Evolutionary conservation across 805 yeast genomes (phyloP), one percentile per base, ranked within the genome.

Genomic region (Metschnikowia cerradonensis): DNA sequence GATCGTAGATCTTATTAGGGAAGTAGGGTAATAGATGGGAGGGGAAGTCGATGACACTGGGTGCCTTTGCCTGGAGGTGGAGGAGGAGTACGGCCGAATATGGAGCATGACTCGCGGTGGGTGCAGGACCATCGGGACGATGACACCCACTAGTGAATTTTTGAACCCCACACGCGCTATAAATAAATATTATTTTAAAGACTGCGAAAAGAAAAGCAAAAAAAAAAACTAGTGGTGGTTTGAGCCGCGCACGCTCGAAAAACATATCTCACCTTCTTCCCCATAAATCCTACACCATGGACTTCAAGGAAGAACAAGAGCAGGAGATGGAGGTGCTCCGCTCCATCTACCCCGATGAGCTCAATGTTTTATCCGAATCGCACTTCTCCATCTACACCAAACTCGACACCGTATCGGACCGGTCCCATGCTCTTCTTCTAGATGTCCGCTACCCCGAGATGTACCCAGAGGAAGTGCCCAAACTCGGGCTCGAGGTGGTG

Each of bases 311-410:
- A 66, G 97, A 94, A 63, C 97, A 92, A 65, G 67, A 63, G 30
- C 96, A 92, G 69, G 99, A 92, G 67, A 66, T 94, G 42, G 97
- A 91, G 67, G 90, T 94, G 47, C 77, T 92, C 51, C 84, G 88
- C 64, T 84, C 95, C 15, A 92, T 92, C 49, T 92, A 94, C 65
- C 99, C 98, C 5, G 97, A 92, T 63, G 99, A 92, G 66, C 69
- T 89, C 32, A 69, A 64, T n/a, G 60, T 72, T 8, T 59, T 75
- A 34, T 63, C 79, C 1, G 78, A 77, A 19, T 67, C 73, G 6
- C 75, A 75, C 35, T 88, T 81, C 64, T 74, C 80, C 40, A 78
- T 92, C 34, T 72, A 72, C 45, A 58, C 90, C n/a, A 60, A 64
- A 19, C 72, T 91, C 42, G 97, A 92, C 57, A 83, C 92, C 2